A percentile compares a stretch with the other conserved stretches of the same genome.
Evolutionary conservation across 768 basidiomycete species (phyloP).

Genomic region (Leccinellum albellum): DNA sequence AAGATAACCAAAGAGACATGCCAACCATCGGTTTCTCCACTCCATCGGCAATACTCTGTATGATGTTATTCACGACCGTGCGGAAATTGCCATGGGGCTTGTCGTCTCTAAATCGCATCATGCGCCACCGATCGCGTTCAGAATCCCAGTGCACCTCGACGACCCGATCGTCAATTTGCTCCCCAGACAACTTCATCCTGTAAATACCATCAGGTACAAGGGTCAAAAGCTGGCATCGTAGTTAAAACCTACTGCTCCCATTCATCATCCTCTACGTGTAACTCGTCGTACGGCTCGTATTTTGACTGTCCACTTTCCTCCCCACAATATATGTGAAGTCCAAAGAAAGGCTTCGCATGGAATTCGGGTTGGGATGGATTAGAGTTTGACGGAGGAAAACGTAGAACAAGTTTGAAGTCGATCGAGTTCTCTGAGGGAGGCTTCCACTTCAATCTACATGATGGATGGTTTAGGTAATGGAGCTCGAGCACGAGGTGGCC

Average conservation of each 20-base stretch:
- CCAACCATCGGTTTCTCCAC: slow-evolving; percentile 84
- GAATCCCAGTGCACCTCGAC: slow-evolving; percentile 93
- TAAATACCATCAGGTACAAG: slow-evolving; percentile 1
- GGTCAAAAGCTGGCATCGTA: neutral
- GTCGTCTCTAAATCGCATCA: slow-evolving; percentile 93
- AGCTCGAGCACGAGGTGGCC: slow-evolving; percentile 22
- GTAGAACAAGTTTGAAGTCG: slow-evolving; percentile 94
- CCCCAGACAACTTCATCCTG: slow-evolving; percentile 80
- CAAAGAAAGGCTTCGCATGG: slow-evolving; percentile 79
- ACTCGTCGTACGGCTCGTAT: slow-evolving; percentile 82
- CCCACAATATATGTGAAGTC: slow-evolving; percentile 81
- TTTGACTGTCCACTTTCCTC: slow-evolving; percentile 48
- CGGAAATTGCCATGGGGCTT: slow-evolving; percentile 91
- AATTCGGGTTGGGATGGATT: slow-evolving; percentile 69
- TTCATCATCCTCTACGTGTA: slow-evolving; percentile 84
- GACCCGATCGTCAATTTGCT: slow-evolving; percentile 90
- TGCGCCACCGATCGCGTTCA: slow-evolving; percentile 64
- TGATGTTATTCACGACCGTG: slow-evolving; percentile 80
- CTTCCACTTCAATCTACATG: slow-evolving; percentile 91
- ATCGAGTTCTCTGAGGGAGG: slow-evolving; percentile 97
- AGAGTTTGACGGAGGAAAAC: slow-evolving; percentile 69
- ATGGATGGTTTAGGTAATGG: slow-evolving; percentile 5
- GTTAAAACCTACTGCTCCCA: slow-evolving; percentile 77
- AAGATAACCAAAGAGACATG: slow-evolving; percentile 10
- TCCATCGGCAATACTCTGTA: slow-evolving; percentile 89